Conservation (phyloP, 1,284 basidiomycete species). For the Anthracocystis panici-leucophaei region DNA sequence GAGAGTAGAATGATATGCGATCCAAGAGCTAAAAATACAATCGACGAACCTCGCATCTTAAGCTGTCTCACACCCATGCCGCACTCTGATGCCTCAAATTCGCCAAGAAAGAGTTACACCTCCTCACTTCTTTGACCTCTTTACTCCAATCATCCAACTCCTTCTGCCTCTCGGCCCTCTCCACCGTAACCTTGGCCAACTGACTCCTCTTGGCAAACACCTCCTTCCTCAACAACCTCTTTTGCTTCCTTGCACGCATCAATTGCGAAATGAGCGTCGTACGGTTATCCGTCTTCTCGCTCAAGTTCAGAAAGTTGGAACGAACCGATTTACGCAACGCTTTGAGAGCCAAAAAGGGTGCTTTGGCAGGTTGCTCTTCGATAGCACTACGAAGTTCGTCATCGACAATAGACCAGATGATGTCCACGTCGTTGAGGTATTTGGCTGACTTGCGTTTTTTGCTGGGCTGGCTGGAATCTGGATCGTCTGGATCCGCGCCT, state of each 20-base stretch:
- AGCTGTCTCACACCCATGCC: constrained; percentile 22
- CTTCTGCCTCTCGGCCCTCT: constrained; percentile 36
- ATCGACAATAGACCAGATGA: constrained; percentile 51
- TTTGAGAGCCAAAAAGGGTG: constrained; percentile 44
- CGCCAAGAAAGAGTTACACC: constrained; percentile 31
- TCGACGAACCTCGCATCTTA: no score
- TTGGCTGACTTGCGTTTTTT: constrained; percentile 41
- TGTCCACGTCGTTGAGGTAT: constrained; percentile 53
- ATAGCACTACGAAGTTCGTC: constrained; percentile 43
- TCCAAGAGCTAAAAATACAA: not conserved
- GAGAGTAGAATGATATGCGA: no score
- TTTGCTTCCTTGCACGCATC: constrained; percentile 36
- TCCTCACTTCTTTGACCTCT: constrained; percentile 35
- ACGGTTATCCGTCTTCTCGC: constrained; percentile 44
- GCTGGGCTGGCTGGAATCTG: constrained; percentile 6
- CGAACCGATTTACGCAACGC: constrained; percentile 38
- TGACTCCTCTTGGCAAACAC: constrained; percentile 35
- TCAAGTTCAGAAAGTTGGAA: constrained; percentile 34
- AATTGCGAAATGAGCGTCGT: constrained; percentile 45
- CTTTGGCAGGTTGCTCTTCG: constrained; percentile 49
- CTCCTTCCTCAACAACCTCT: constrained; percentile 32
- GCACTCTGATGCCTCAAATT: constrained; percentile 22
- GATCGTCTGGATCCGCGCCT: constrained; percentile 10
- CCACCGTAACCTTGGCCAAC: constrained; percentile 21
- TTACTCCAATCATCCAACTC: constrained; percentile 37